These are phyloP conservation scores for Pichia sp. DNA, from an alignment of 1,139 yeast genomes.

Conservation along the genomic window DNA sequence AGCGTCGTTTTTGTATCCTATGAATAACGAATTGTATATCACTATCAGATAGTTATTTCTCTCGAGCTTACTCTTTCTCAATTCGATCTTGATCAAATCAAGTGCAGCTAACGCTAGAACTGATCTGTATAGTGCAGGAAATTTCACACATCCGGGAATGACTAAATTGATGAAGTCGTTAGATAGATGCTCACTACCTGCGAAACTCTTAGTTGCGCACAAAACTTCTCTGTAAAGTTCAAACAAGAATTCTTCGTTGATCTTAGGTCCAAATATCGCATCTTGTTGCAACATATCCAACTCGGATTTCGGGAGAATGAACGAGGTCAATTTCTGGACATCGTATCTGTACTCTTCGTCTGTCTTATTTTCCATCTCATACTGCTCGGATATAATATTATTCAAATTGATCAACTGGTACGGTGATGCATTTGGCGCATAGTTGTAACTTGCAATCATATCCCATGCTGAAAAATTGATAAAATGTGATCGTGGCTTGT, in stretches of 20 bases:
- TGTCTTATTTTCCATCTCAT: neutral
- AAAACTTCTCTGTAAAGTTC: conserved; percentile 19
- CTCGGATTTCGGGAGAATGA: neutral
- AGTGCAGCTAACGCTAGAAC: conserved; percentile 22
- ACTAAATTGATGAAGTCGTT: conserved; percentile 26
- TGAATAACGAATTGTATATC: conserved; percentile 16
- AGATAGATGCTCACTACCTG: conserved; percentile 11
- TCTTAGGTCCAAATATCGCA: conserved; percentile 5
- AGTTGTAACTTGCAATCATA: neutral
- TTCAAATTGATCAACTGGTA: neutral
- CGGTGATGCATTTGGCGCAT: neutral
- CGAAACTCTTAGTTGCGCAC: conserved; percentile 21
- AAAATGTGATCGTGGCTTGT: neutral
- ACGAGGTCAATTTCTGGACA: neutral
- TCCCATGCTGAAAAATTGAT: conserved; percentile 6
- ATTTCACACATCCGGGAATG: conserved; percentile 21
- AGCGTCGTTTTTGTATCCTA: conserved; percentile 25
- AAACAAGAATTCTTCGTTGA: conserved; percentile 21
- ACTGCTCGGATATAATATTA: neutral
- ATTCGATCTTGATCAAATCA: conserved; percentile 18
- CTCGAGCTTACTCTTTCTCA: neutral
- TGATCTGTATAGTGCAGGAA: conserved; percentile 20
- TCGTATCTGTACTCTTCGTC: conserved; percentile 1
- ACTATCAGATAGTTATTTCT: conserved; percentile 9
- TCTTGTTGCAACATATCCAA: conserved; percentile 3